A percentile compares a stretch with the other conserved stretches of the same genome.
Evolutionary conservation across 768 basidiomycete genomes (phyloP).

Genomic region (Cyclocybe aegerita): DNA sequence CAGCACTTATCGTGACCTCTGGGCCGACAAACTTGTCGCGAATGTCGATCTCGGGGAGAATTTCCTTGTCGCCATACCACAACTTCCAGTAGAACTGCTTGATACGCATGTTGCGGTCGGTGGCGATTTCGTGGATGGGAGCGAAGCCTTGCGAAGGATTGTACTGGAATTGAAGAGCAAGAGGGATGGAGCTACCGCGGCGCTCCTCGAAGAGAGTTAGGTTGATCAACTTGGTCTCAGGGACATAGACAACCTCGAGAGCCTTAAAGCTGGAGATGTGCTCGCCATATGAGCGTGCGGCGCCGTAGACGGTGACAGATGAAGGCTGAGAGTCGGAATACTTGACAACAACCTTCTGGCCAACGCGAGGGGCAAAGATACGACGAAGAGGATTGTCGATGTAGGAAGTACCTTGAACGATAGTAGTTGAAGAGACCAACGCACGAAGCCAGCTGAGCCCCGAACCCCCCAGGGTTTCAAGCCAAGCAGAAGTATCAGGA

Average conservation of each 20-base stretch:
- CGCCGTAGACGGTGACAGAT: conserved; percentile 71
- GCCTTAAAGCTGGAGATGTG: conserved; percentile 82
- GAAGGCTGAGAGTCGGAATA: conserved; percentile 44
- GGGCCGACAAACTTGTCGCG: conserved; percentile 84
- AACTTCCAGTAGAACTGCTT: conserved; percentile 98
- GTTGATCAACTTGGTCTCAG: conserved; percentile 54
- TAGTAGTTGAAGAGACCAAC: conserved; percentile 73
- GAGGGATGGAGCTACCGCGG: conserved; percentile 70
- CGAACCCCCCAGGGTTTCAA: conserved; percentile 81
- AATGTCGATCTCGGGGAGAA: conserved; percentile 76
- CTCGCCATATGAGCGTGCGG: conserved; percentile 74
- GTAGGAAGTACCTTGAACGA: conserved; percentile 86
- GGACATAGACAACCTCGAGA: conserved; percentile 65
- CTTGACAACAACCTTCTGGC: conserved; percentile 74
- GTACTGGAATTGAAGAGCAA: conserved; percentile 81
- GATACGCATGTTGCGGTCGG: conserved; percentile 84
- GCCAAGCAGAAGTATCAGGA: conserved; percentile 73
- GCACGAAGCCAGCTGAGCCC: conserved; percentile 86
- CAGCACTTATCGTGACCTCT: conserved; percentile 76
- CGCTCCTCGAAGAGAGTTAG: conserved; percentile 86
- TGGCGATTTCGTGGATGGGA: conserved; percentile 88
- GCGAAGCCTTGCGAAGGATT: conserved; percentile 85
- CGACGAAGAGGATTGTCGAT: conserved; percentile 88
- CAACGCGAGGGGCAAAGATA: conserved; percentile 76
- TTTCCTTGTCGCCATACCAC: conserved; percentile 90